Percentiles rank a stretch among this genome's conserved stretches.
These are phyloP conservation scores for Carallia pectinifolia DNA, from an alignment of 345 rosid species.

Conservation along the genomic window DNA sequence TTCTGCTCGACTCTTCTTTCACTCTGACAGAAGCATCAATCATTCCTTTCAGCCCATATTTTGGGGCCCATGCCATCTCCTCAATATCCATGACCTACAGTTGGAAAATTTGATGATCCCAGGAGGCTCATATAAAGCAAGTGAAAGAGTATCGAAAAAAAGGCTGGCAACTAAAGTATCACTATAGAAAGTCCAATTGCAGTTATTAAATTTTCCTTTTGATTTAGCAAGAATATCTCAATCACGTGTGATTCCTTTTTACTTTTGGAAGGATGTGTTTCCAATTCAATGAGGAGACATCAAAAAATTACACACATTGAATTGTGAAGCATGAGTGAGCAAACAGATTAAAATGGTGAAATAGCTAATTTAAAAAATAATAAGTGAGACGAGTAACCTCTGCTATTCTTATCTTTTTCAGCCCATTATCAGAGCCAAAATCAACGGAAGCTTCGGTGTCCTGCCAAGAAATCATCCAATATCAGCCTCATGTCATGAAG, in stretches of 20 bases:
- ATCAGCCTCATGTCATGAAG: conserved; percentile 6
- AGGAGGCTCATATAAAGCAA: conserved; percentile 1
- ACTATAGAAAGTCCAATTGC: no score
- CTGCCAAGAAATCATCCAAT: conserved; percentile 32
- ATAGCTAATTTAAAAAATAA: conserved; percentile 10
- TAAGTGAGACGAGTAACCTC: conserved; percentile 58
- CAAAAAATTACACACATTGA: neutral
- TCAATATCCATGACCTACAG: conserved; percentile 89
- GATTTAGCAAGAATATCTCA: no score
- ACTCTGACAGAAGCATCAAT: conserved; percentile 91
- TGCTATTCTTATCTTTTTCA: conserved; percentile 49
- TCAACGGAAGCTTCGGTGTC: conserved; percentile 51
- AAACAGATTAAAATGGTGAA: neutral
- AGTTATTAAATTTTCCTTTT: no score
- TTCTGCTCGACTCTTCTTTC: conserved; percentile 46
- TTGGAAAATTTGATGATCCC: neutral
- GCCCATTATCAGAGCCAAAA: conserved; percentile 70
- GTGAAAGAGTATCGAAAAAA: neutral
- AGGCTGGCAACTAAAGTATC: no score
- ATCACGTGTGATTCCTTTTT: no score
- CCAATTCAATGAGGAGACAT: no score
- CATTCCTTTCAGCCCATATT: conserved; percentile 94
- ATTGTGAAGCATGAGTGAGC: conserved; percentile 1
- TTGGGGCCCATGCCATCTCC: conserved; percentile 99
- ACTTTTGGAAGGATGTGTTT: no score